These are phyloP conservation scores for Symbiodinium natans DNA, from an alignment of 73 alveolate species.

Conservation along the genomic window DNA sequence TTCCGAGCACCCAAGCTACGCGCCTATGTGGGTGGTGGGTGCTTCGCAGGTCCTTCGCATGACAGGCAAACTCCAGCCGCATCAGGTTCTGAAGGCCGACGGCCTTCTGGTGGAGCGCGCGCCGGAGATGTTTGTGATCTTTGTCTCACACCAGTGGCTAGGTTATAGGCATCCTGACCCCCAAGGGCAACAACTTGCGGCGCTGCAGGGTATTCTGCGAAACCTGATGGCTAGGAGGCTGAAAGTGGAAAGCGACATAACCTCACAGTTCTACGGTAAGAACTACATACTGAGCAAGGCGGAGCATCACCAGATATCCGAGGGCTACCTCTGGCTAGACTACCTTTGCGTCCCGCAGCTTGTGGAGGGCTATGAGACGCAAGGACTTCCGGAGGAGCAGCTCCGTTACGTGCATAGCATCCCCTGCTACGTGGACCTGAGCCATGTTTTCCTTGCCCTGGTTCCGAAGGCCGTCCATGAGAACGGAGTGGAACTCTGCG, in stretches of 20 bases:
- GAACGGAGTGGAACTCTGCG: not conserved
- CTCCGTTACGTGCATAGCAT: not conserved
- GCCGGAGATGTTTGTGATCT: not conserved
- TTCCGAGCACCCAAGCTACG: too few species aligned
- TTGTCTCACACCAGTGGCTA: slow-evolving; percentile 20
- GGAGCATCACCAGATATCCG: not conserved
- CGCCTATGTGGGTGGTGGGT: too few species aligned
- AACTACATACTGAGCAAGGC: not conserved
- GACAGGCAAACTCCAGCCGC: slow-evolving; percentile 1
- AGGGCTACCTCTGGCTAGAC: not conserved
- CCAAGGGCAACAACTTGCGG: not conserved
- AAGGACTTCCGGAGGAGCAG: not conserved
- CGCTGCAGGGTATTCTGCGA: not conserved
- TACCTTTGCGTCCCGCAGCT: slow-evolving; percentile 23
- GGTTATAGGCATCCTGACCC: not conserved
- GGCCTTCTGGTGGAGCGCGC: not conserved
- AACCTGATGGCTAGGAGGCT: not conserved
- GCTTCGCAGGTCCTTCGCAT: not conserved
- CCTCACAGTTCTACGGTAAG: not conserved
- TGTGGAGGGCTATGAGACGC: not conserved
- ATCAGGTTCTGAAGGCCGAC: slow-evolving; percentile 1
- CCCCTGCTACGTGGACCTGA: not conserved
- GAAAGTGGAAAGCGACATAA: not conserved
- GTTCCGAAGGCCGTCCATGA: not conserved
- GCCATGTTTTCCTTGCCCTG: slow-evolving; percentile 6